Base-by-base conservation (phyloP, 2,329 filamentous ascomycete genomes). In the Zalaria sp. region DNA sequence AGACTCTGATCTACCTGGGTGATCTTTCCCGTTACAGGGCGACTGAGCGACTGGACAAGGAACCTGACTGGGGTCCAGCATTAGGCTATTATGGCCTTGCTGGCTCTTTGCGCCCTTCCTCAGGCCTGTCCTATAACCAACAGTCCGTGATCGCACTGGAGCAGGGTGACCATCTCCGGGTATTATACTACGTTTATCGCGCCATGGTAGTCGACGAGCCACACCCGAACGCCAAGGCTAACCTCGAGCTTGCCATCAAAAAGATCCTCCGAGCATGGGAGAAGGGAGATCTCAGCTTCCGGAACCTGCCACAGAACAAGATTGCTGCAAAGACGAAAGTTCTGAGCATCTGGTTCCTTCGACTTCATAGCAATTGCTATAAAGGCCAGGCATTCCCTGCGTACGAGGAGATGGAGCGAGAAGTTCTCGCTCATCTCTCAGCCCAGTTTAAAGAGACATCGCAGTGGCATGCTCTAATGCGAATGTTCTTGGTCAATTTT, bases 161-260 rank as follows among this genome's bases (percentile, higher is more conserved):
- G 41, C 77, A 88, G 52, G 75, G 73, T 44, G 81, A 89, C 50
- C 83, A 93, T 57, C 73, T 96, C 39, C 77, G 86, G 46, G 80
- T 86, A 6, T 81, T 93, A 27, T 96, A 95, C 60, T 79, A 94
- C 59, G 76, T 96, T 34, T 91, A 94, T 57, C 80, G 88, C 47
- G 81, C 88, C 10, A 72, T 91, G 50, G 79, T 79, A 5, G 79
- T 85, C 28, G 71, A 78, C 40, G 69, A 79, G 34, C 85, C 87
- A 4, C 80, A 91, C 54, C 80, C 81, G 0, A 73, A 80, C 37
- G 87, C 86, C 3, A 69, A 73, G 43, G 65, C 69, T 11, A 96
- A 96, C 54, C 69, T 98, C 38, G 80, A 84, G 53, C 69, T 79
- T 41, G 84, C 91, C 57, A 88, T 94, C 57, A 75, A 73, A 53